Conservation (phyloP, 2,329 filamentous ascomycete genomes). For the Sodiomyces alkalinus region DNA sequence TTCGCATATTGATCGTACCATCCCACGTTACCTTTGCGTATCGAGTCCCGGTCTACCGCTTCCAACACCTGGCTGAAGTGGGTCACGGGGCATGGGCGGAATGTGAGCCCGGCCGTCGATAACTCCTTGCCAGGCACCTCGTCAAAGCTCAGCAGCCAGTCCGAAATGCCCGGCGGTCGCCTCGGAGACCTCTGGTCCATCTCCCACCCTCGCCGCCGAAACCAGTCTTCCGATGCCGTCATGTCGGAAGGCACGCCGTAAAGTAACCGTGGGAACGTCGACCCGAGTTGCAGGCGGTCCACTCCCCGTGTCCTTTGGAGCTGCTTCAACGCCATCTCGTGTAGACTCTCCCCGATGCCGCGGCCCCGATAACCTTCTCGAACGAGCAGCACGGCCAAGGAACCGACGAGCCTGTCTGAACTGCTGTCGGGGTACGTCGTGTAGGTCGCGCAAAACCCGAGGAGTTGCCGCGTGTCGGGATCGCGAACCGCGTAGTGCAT, state of each 20-base stretch:
- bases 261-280: slow-evolving; percentile 41
- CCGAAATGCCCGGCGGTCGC: slow-evolving; percentile 25
- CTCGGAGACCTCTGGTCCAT: no score
- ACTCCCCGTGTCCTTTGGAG: slow-evolving; percentile 36
- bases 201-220: slow-evolving; percentile 36
- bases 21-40: slow-evolving; percentile 31
- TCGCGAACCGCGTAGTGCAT: slow-evolving; percentile 41
- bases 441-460: slow-evolving; percentile 47
- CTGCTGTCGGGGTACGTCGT: slow-evolving; percentile 39
- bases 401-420: slow-evolving; percentile 37
- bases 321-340: slow-evolving; percentile 32
- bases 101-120: slow-evolving; percentile 23
- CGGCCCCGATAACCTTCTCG: slow-evolving; percentile 27
- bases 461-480: slow-evolving; percentile 22
- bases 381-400: slow-evolving; percentile 38
- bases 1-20: slow-evolving; percentile 45
- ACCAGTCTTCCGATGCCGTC: slow-evolving; percentile 32
- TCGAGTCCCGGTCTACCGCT: slow-evolving; percentile 32
- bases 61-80: slow-evolving; percentile 32
- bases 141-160: slow-evolving; percentile 37
- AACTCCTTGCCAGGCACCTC: slow-evolving; percentile 29
- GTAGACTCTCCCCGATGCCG: slow-evolving; percentile 37
- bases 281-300: slow-evolving; percentile 38
- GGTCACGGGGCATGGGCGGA: slow-evolving; percentile 26
- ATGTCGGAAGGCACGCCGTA: slow-evolving; percentile 34